Conservation (phyloP, 129 eudicot genomes). For the Ambrosia artemisiifolia region DNA sequence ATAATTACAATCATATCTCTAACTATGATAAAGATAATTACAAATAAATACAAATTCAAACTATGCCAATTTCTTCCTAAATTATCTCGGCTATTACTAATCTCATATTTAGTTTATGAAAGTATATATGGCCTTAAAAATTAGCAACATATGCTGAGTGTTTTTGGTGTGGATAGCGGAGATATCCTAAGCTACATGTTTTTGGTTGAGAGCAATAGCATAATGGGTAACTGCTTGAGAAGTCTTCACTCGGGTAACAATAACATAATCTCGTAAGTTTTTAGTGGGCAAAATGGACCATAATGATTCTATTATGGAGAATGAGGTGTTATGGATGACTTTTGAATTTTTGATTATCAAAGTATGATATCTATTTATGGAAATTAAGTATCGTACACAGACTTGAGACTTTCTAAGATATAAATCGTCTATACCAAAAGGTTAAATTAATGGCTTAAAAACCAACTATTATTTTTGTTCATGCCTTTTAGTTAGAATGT, state of each 20-base stretch:
- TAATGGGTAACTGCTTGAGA: not conserved
- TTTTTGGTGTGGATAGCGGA: not conserved
- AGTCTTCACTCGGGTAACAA: not conserved
- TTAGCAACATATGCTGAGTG: not conserved
- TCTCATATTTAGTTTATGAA: not conserved
- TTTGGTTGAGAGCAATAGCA: not conserved
- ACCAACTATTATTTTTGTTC: conserved; percentile 7
- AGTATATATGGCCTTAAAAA: not conserved
- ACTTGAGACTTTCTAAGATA: too few species aligned
- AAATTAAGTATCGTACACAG: too few species aligned
- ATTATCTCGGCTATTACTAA: too few species aligned
- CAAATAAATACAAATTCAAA: too few species aligned
- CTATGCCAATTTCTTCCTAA: too few species aligned
- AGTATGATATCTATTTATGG: not conserved
- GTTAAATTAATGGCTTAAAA: too few species aligned
- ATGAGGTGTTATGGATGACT: not conserved
- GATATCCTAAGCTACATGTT: not conserved
- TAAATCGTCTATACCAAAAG: too few species aligned
- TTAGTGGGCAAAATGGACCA: not conserved
- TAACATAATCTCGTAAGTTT: not conserved
- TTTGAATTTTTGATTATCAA: not conserved
- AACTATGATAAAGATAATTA: too few species aligned
- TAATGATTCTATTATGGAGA: not conserved
- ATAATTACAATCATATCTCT: too few species aligned
- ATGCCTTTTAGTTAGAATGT: conserved; percentile 12